Evolutionary conservation across 306 rosid genomes (phyloP), one percentile per base, ranked within the genome.

Genomic region (Medicago arabica): DNA sequence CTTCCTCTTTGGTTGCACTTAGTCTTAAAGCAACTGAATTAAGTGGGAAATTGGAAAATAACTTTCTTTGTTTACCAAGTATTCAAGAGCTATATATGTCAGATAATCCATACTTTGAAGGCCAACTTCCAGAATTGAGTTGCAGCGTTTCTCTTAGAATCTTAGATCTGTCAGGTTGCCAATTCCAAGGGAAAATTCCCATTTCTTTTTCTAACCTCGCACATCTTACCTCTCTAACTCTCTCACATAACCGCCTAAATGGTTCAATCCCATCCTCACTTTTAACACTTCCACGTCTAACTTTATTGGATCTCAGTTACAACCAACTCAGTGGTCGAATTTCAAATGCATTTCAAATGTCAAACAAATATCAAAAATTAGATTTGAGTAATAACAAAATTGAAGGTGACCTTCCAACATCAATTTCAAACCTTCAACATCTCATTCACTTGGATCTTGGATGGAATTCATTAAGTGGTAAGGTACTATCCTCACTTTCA

Each of bases 1-100:
- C 75, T n/a, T 68, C 44, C 8, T 41, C 75, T 57, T 44, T 67
- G 51, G 36, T 77, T 31, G 44, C 69, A 57, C 61, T 78, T 47
- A 46, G 16, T 19, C 54, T 78, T 61, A 0, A 9, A 1, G 0
- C 0, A 1, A 9, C 40, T 12, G 0, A 2, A 16, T 4, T 59
- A 69, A 46, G 17, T 4, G 72, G 38, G 19, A 21, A 6, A 2
- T 61, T 62, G 6, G 10, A 62, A 13, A 15, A 16, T 4, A 6
- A 4, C 0, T 17, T 31, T 12, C 4, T 69, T 0, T 59, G 55
- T 50, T 70, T 70, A 49, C 66, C 71, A 49, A 14, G 13, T 21
- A 62, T 77, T 64, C 51, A 39, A 16, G 31, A 39, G 28, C 50
- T 64, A 39, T 5, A 63, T 38, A 2, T 63, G 49, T 36, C 69